A percentile compares a stretch with the other conserved stretches of the same genome.
phyloP scores from a whole-genome alignment of 148 eudicot species.

The Spergularia bocconei region DNA sequence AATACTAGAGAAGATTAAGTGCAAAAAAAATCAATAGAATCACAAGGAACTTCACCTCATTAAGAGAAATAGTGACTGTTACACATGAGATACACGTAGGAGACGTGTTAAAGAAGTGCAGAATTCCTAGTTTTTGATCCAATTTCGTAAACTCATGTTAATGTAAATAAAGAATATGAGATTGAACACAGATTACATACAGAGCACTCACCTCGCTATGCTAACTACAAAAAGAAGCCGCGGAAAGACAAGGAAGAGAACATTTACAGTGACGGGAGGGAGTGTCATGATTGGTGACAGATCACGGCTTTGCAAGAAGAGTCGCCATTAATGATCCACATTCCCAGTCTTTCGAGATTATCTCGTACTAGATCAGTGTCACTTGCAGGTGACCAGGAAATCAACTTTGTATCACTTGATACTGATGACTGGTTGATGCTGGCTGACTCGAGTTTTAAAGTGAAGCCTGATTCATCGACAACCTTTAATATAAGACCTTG shows the following conservation, averaged over 20 bases:
- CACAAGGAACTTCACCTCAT: too few species aligned
- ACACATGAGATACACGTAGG: not conserved
- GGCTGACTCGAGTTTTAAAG: constrained; percentile 32
- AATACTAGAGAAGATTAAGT: too few species aligned
- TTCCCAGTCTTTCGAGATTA: constrained; percentile 43
- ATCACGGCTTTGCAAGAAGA: constrained; percentile 69
- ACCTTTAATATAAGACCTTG: constrained; percentile 33
- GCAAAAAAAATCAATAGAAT: too few species aligned
- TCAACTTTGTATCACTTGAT: constrained; percentile 37
- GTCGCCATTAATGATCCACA: constrained; percentile 74
- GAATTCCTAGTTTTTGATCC: not conserved
- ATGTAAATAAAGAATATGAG: too few species aligned
- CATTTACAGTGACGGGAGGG: not conserved
- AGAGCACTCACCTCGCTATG: constrained; percentile 11
- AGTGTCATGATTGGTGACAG: constrained; percentile 57
- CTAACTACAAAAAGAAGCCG: not conserved
- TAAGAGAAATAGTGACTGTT: not conserved
- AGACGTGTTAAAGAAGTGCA: not conserved
- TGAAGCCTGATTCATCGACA: constrained; percentile 40
- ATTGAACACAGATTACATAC: constrained; percentile 15
- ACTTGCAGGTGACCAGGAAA: constrained; percentile 56
- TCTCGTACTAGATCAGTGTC: constrained; percentile 40
- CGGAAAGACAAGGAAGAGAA: not conserved
- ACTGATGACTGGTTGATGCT: constrained; percentile 38
- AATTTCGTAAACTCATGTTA: too few species aligned